phyloP scores from a whole-genome alignment of 2,329 filamentous ascomycete genomes.

The Ophiostoma perfectum region DNA sequence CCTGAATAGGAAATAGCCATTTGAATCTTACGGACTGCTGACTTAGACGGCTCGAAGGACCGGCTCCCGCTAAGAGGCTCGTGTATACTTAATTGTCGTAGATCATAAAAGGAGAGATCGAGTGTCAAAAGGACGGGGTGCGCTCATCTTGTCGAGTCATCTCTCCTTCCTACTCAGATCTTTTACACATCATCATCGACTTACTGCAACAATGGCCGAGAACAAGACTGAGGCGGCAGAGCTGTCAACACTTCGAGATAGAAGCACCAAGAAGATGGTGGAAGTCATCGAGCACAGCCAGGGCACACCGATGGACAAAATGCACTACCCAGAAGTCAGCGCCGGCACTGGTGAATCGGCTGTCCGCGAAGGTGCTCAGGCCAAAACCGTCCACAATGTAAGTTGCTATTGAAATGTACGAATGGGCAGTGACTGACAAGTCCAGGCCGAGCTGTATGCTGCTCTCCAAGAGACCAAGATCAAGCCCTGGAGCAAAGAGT shows the following conservation, averaged over 20 bases:
- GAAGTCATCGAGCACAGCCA: not conserved
- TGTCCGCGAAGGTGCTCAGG: not conserved
- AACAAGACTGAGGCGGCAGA: not conserved
- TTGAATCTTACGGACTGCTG: too few species aligned
- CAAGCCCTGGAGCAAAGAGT: constrained; percentile 22
- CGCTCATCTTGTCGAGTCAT: too few species aligned
- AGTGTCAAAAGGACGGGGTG: too few species aligned
- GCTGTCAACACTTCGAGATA: not conserved
- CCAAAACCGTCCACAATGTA: not conserved
- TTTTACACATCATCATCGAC: not conserved
- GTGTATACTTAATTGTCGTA: too few species aligned
- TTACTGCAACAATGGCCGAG: not conserved
- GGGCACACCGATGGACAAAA: not conserved
- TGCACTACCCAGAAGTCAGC: not conserved
- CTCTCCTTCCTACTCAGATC: not conserved
- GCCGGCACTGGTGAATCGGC: not conserved
- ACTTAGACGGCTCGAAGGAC: not conserved
- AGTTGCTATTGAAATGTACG: not conserved
- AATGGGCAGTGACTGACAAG: not conserved
- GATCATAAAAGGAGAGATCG: too few species aligned
- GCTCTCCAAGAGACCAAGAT: constrained; percentile 20
- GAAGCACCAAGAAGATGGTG: not conserved
- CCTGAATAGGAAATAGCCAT: not conserved
- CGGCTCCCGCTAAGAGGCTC: not conserved
- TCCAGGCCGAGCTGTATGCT: constrained; percentile 39